Base-by-base conservation (phyloP, 495 filamentous ascomycete species). In the Parathielavia hyrcaniae region DNA sequence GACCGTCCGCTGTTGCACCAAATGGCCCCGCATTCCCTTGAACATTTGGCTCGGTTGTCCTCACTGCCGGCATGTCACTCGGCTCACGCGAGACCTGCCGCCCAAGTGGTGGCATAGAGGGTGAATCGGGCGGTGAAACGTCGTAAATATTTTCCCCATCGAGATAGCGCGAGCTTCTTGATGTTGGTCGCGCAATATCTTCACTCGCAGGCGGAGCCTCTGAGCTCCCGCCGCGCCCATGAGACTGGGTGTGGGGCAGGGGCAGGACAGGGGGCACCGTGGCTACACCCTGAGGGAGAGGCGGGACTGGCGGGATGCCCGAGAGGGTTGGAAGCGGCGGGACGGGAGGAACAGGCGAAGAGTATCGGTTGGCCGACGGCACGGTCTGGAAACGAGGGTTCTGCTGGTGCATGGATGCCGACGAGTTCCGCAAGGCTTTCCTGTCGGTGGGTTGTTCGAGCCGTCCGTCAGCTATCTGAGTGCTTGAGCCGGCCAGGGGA, bases 71-170 rank as follows among this genome's bases (percentile, higher is more conserved):
- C 43, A 44, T 61, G n/a, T 53, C 69, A 51, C 61, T 61, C 4
- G 52, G 46, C 16, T 57, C 36, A 14, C 58, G 64, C 5, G 60
- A 50, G 13, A 55, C 61, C 19, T 58, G 47, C 16, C 53, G 53
- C 16, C 59, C 60, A 9, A 50, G 50, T 3, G 60, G 50, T 13
- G 58, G 55, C 50, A 64, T 32, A 3, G 59, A 17, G 19, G 75
- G 77, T 8, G 79, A 75, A n/a, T 72, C 74, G 5, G 77, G 75
- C 1, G 79, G 79, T n/a, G 79, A 80, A 13, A 81, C 77, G 60
- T 80, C 77, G 57, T 82, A 82, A 1, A 82, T 72, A 46, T 81
- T 77, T 12, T 77, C 77, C 17, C 59, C 67, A 4, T 62, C 63
- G 5, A 64, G 51, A 61, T 66, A 66, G 1, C 64, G 56, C 17